Evolutionary conservation across 2,329 filamentous ascomycete species (phyloP).

Genomic region (Hypoxylon sp.): DNA sequence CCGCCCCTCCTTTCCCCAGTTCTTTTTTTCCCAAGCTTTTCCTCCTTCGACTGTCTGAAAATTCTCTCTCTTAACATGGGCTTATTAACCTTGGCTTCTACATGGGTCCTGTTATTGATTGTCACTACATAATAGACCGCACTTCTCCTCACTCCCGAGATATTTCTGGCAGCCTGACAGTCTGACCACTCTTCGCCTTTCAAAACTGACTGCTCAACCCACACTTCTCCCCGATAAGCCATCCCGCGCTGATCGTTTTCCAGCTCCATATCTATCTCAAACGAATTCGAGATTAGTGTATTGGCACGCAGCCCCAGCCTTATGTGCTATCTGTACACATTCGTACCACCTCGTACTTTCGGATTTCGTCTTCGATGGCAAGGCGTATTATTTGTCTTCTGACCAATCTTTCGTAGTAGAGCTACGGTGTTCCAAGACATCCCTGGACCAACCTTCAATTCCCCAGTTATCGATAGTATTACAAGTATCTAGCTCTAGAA

Average conservation of each 20-base stretch:
- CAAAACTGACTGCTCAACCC: constrained; percentile 26
- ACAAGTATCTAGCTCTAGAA: constrained; percentile 25
- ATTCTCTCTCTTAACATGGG: constrained; percentile 32
- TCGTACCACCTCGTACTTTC: constrained; percentile 25
- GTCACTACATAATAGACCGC: constrained; percentile 40
- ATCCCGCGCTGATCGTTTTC: constrained; percentile 36
- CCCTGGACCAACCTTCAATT: constrained; percentile 25
- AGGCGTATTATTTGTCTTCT: constrained; percentile 22
- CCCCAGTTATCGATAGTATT: constrained; percentile 23
- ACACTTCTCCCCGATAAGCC: constrained; percentile 41
- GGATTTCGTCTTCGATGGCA: constrained; percentile 24
- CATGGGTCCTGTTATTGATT: constrained; percentile 40
- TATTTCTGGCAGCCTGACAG: constrained; percentile 24
- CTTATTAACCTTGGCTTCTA: too few species aligned
- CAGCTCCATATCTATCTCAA: constrained; percentile 41
- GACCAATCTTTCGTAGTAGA: constrained; percentile 18
- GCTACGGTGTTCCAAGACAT: constrained; percentile 4
- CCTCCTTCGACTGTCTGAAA: constrained; percentile 29
- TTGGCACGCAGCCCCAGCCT: constrained; percentile 37
- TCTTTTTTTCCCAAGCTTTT: constrained; percentile 41
- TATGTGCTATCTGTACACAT: constrained; percentile 24
- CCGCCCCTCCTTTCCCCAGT: constrained; percentile 40
- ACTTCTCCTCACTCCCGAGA: constrained; percentile 32
- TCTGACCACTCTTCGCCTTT: constrained; percentile 36
- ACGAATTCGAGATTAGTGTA: constrained; percentile 33